Evolutionary conservation across 2,329 filamentous ascomycete species (phyloP).

Genomic region (Phaeophleospora eucalypticola): DNA sequence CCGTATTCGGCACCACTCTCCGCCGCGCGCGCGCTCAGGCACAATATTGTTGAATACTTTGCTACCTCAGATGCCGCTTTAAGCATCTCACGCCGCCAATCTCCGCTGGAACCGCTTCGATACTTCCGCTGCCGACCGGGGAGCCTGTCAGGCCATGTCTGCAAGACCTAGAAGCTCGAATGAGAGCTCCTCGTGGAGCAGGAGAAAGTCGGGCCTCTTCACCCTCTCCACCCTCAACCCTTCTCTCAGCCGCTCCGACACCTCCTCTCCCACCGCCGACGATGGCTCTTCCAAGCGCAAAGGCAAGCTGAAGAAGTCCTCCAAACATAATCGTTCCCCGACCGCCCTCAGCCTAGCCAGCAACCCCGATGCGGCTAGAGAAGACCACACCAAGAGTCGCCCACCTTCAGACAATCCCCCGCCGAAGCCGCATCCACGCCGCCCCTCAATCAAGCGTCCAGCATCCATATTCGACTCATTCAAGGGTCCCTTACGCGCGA

Average conservation of each 20-base stretch:
- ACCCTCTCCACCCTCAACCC: constrained; percentile 28
- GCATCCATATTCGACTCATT: constrained; percentile 57
- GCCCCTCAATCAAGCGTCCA: constrained; percentile 37
- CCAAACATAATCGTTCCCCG: constrained; percentile 26
- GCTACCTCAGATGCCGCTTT: constrained; percentile 1
- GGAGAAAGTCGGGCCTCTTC: constrained; percentile 29
- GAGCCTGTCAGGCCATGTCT: constrained; percentile 12
- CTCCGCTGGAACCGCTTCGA: neutral
- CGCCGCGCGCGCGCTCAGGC: neutral
- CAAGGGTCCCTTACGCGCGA: constrained; percentile 46
- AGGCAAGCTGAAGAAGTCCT: constrained; percentile 22
- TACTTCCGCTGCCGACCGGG: constrained; percentile 4
- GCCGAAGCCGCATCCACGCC: constrained; percentile 13
- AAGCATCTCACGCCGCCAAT: constrained; percentile 3
- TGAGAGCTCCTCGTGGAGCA: constrained; percentile 28
- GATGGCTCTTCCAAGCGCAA: constrained; percentile 14
- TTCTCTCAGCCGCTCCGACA: constrained; percentile 19
- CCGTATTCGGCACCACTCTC: too few relatives aligned
- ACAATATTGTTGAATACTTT: neutral
- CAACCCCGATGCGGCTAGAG: constrained; percentile 22
- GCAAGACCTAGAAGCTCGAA: constrained; percentile 23
- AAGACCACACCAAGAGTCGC: constrained; percentile 18
- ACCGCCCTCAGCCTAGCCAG: constrained; percentile 17
- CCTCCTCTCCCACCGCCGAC: constrained; percentile 1
- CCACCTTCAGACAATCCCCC: constrained; percentile 21